phyloP scores from a whole-genome alignment of 2,329 filamentous ascomycete species.

The Stagonosporopsis tanaceti region DNA sequence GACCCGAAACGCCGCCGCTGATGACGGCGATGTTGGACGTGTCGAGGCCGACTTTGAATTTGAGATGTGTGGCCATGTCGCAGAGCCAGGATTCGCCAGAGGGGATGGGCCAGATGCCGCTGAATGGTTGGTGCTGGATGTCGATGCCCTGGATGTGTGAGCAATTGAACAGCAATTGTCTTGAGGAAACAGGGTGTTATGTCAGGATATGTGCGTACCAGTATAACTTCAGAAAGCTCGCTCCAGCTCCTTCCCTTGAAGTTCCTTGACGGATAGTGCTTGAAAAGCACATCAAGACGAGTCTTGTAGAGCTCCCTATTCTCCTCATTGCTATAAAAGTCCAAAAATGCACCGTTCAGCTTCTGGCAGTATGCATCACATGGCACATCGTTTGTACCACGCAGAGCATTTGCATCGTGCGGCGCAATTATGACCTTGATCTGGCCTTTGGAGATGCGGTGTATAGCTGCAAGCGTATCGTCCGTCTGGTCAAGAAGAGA shows the following conservation, averaged over 20 bases:
- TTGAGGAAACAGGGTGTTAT: not conserved
- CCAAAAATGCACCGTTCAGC: slow-evolving; percentile 41
- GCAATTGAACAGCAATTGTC: not conserved
- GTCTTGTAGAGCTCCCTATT: slow-evolving; percentile 42
- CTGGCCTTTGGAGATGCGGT: slow-evolving; percentile 45
- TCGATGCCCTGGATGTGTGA: slow-evolving; percentile 41
- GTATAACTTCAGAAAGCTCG: slow-evolving; percentile 41
- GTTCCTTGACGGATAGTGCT: slow-evolving; percentile 46
- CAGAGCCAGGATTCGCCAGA: slow-evolving; percentile 48
- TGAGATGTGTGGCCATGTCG: slow-evolving; percentile 44
- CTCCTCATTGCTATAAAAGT: slow-evolving; percentile 46
- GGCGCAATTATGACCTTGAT: slow-evolving; percentile 49
- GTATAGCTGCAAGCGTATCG: slow-evolving; percentile 46
- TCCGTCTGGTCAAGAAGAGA: slow-evolving; percentile 45
- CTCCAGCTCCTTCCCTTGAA: slow-evolving; percentile 44
- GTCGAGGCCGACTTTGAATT: slow-evolving; percentile 39
- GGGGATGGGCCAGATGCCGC: slow-evolving; percentile 45
- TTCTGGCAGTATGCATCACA: slow-evolving; percentile 48
- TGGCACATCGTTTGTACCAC: slow-evolving; percentile 39
- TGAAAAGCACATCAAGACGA: slow-evolving; percentile 45
- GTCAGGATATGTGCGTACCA: slow-evolving; percentile 28
- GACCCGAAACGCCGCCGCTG: slow-evolving; percentile 45
- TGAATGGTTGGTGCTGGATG: slow-evolving; percentile 47
- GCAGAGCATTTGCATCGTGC: slow-evolving; percentile 46
- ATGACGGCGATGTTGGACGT: slow-evolving; percentile 44